These are phyloP conservation scores for Lepidium africanum DNA, from an alignment of 345 rosid species.

Conservation along the genomic window DNA sequence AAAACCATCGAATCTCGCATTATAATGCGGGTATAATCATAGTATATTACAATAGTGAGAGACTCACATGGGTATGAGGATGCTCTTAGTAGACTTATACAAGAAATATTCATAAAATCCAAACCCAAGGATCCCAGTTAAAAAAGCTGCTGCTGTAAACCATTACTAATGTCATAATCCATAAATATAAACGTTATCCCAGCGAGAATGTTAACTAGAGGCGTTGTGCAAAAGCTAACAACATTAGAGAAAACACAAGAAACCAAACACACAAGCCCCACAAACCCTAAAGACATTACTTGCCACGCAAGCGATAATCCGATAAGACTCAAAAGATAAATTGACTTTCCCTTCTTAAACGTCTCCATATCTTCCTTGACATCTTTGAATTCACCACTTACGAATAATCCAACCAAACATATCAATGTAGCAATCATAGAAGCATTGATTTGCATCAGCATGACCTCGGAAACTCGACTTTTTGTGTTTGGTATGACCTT, in stretches of 20 bases:
- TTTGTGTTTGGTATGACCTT: slow-evolving; percentile 3
- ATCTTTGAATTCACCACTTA: slow-evolving; percentile 11
- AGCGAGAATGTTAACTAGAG: slow-evolving; percentile 17
- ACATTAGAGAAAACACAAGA: slow-evolving; percentile 38
- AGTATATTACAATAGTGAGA: too few species aligned
- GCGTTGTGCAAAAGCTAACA: slow-evolving; percentile 15
- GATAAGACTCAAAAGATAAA: slow-evolving; percentile 15
- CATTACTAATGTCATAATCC: slow-evolving; percentile 23
- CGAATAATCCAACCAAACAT: slow-evolving; percentile 20
- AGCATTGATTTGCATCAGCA: slow-evolving; percentile 12
- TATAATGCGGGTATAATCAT: too few species aligned
- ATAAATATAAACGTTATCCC: slow-evolving; percentile 22
- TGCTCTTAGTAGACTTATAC: background rate
- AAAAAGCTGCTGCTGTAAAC: slow-evolving; percentile 26
- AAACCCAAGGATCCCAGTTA: slow-evolving; percentile 19
- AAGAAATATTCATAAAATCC: slow-evolving; percentile 8
- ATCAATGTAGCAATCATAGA: slow-evolving; percentile 22
- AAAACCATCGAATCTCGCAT: too few species aligned
- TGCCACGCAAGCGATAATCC: slow-evolving; percentile 30
- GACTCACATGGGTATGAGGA: too few species aligned
- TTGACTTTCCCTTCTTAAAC: slow-evolving; percentile 11
- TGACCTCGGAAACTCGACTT: slow-evolving; percentile 8
- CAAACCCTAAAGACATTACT: slow-evolving; percentile 28
- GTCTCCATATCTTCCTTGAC: slow-evolving; percentile 4
- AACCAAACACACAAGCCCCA: slow-evolving; percentile 31